These are phyloP conservation scores for Colletotrichum truncatum DNA, from an alignment of 2,329 filamentous ascomycete species.

Conservation along the genomic window DNA sequence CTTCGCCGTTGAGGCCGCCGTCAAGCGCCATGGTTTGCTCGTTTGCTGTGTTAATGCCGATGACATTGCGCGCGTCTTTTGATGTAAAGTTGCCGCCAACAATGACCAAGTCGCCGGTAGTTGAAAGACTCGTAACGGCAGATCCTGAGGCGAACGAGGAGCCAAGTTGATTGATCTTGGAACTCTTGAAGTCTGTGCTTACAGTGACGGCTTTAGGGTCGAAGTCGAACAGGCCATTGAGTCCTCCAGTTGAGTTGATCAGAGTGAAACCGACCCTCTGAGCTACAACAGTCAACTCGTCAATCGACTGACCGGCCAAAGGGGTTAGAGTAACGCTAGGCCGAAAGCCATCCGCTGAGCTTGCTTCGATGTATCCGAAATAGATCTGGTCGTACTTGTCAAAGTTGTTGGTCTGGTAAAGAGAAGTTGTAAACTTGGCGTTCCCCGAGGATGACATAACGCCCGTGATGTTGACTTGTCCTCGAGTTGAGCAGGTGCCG, in stretches of 20 bases:
- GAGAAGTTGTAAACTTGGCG: slow-evolving; percentile 63
- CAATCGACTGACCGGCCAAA: slow-evolving; percentile 67
- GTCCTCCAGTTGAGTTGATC: slow-evolving; percentile 76
- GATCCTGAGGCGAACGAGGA: slow-evolving; percentile 74
- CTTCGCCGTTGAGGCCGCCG: slow-evolving; percentile 81
- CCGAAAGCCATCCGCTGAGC: slow-evolving; percentile 72
- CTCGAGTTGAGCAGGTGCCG: slow-evolving; percentile 77
- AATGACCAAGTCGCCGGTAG: slow-evolving; percentile 72
- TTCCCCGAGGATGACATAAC: slow-evolving; percentile 64
- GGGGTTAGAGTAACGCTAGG: slow-evolving; percentile 84
- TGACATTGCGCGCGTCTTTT: slow-evolving; percentile 75
- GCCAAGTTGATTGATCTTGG: slow-evolving; percentile 80
- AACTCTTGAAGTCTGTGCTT: slow-evolving; percentile 72
- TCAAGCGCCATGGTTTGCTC: slow-evolving; percentile 69
- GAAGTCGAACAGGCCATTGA: slow-evolving; percentile 93
- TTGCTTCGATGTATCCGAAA: slow-evolving; percentile 83
- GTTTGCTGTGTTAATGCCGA: slow-evolving; percentile 73
- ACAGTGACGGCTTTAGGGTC: slow-evolving; percentile 71
- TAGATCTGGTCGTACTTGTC: slow-evolving; percentile 98
- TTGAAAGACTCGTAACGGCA: slow-evolving; percentile 74
- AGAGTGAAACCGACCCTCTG: slow-evolving; percentile 84
- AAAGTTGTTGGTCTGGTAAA: slow-evolving; percentile 93
- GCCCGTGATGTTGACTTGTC: slow-evolving; percentile 83
- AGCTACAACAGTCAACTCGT: slow-evolving; percentile 82
- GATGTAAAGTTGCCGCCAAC: slow-evolving; percentile 88